Conservation (phyloP, 768 basidiomycete genomes). For the Lenzites betulinus region DNA sequence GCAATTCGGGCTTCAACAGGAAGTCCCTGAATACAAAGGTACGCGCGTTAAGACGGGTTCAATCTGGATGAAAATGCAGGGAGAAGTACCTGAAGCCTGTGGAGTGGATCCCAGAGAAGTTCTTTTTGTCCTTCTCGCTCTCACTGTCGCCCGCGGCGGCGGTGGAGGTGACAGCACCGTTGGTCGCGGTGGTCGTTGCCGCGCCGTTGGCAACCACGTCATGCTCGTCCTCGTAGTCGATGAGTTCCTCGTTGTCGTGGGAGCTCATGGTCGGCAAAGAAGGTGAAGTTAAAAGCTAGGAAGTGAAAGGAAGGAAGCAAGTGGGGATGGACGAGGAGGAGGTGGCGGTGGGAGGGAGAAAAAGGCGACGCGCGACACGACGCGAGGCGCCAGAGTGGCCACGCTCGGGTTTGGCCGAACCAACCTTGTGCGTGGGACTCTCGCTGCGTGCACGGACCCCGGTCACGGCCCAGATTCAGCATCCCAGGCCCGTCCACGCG, state of each 20-base stretch:
- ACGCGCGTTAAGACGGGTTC: constrained; percentile 19
- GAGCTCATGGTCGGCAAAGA: constrained; percentile 58
- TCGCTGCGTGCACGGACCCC: constrained; percentile 20
- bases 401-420: constrained; percentile 11
- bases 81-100: constrained; percentile 89
- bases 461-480: constrained; percentile 12
- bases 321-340: constrained; percentile 19
- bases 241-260: constrained; percentile 88
- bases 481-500: neutral
- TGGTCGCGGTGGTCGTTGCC: constrained; percentile 45
- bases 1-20: constrained; percentile 93
- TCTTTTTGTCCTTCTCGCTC: constrained; percentile 88
- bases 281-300: constrained; percentile 32
- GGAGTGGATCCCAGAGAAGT: constrained; percentile 99
- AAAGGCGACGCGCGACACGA: constrained; percentile 27
- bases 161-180: constrained; percentile 48
- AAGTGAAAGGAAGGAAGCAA: constrained; percentile 30
- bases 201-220: constrained; percentile 69
- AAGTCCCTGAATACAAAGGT: constrained; percentile 77
- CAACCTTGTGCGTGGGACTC: constrained; percentile 5
- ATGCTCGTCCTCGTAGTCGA: constrained; percentile 93
- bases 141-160: constrained; percentile 53
- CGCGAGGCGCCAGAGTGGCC: constrained; percentile 19
- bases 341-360: constrained; percentile 29
- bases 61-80: neutral